Percentiles rank a stretch among this genome's conserved stretches.
These are phyloP conservation scores for Claviceps citrina DNA, from an alignment of 2,329 filamentous ascomycete genomes.

Conservation along the genomic window DNA sequence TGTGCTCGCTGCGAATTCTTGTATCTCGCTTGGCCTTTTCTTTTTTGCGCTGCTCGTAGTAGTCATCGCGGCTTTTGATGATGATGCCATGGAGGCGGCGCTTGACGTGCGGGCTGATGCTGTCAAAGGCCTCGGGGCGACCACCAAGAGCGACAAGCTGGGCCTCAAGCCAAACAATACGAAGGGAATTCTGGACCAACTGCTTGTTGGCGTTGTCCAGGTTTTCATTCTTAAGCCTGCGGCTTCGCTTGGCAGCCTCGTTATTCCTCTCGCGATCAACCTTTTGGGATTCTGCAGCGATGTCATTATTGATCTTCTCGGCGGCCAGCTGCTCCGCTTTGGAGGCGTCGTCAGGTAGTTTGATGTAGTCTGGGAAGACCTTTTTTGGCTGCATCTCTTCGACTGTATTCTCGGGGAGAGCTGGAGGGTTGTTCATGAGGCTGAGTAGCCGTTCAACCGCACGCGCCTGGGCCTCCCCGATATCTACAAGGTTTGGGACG, in stretches of 20 bases:
- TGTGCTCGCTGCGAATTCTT: neutral
- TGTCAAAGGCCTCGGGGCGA: conserved; percentile 1
- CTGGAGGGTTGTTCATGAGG: conserved; percentile 10
- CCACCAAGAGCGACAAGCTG: conserved; percentile 3
- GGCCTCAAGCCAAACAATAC: conserved; percentile 5
- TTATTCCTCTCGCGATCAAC: conserved; percentile 22
- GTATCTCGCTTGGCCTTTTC: neutral
- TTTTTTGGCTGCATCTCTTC: conserved; percentile 15
- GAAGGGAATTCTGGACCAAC: conserved; percentile 7
- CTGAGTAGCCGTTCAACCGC: neutral
- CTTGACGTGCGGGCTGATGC: neutral
- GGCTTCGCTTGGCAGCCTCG: conserved; percentile 21
- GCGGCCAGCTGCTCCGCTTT: conserved; percentile 2
- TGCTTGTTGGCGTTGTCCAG: conserved; percentile 4
- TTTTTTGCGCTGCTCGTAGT: conserved; percentile 3
- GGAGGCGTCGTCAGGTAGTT: conserved; percentile 6
- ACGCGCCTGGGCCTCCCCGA: neutral
- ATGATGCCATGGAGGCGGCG: neutral
- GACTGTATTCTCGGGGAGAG: conserved; percentile 14
- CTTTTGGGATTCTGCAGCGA: conserved; percentile 12
- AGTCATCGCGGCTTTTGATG: neutral
- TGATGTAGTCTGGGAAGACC: conserved; percentile 8
- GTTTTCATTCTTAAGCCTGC: conserved; percentile 10
- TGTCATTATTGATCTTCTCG: conserved; percentile 13
- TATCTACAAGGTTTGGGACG: neutral